These are phyloP conservation scores for Candida albicans DNA, from an alignment of 1,139 yeast genomes.

Conservation along the genomic window DNA sequence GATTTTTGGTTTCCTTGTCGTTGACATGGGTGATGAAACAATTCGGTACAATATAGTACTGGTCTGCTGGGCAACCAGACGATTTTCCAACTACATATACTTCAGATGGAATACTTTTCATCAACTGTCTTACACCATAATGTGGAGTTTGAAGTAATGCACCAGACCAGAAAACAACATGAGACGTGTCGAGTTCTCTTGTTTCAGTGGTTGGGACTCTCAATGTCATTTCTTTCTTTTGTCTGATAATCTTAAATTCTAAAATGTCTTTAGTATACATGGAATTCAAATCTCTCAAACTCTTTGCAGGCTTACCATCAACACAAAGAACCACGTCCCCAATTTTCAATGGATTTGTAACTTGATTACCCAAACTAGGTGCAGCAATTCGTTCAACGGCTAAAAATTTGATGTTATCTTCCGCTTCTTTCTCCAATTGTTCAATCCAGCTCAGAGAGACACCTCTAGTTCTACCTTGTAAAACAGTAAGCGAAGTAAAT, in stretches of 20 bases:
- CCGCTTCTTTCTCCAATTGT: constrained; percentile 56
- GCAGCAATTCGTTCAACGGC: constrained; percentile 70
- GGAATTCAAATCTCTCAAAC: constrained; percentile 64
- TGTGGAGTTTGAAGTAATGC: constrained; percentile 62
- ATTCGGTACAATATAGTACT: constrained; percentile 76
- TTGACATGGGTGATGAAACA: constrained; percentile 89
- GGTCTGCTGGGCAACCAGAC: constrained; percentile 83
- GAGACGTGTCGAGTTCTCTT: constrained; percentile 58
- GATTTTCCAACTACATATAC: constrained; percentile 75
- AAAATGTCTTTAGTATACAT: constrained; percentile 49
- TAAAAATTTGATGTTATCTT: constrained; percentile 71
- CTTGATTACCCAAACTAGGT: constrained; percentile 28
- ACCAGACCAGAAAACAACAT: constrained; percentile 80
- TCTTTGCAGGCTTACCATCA: constrained; percentile 61
- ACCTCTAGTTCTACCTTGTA: constrained; percentile 81
- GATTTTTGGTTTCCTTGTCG: constrained; percentile 67
- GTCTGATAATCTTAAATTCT: constrained; percentile 65
- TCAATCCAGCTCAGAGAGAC: constrained; percentile 83
- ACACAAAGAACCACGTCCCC: constrained; percentile 79
- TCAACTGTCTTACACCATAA: constrained; percentile 58
- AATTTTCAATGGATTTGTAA: constrained; percentile 38
- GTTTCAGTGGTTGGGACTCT: constrained; percentile 64
- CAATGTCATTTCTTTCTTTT: constrained; percentile 48
- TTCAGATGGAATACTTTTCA: constrained; percentile 75
- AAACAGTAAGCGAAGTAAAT: constrained; percentile 64